Evolutionary conservation across 257 asterid genomes (phyloP).

Genomic region (Solanum tarapatanum): DNA sequence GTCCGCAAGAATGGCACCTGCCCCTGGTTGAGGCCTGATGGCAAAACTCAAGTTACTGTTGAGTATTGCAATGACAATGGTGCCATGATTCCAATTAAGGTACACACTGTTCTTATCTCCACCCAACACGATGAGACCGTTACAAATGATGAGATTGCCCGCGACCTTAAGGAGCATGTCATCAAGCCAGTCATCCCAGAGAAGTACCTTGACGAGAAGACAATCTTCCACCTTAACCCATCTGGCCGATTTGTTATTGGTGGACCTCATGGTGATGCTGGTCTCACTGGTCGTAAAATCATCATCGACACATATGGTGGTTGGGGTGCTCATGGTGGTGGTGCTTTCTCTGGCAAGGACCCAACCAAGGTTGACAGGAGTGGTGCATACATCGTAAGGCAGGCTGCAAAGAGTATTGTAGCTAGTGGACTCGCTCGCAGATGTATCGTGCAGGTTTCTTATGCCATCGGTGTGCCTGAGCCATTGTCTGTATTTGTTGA

Average conservation of each 20-base stretch:
- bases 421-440: conserved; percentile 46
- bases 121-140: conserved; percentile 62
- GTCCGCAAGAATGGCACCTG: conserved; percentile 52
- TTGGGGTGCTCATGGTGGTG: conserved; percentile 70
- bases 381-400: conserved; percentile 51
- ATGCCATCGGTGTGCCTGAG: conserved; percentile 56
- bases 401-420: conserved; percentile 52
- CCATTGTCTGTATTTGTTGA: conserved; percentile 53
- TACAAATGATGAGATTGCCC: conserved; percentile 49
- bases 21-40: conserved; percentile 62
- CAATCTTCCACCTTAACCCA: conserved; percentile 55
- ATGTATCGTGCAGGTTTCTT: conserved; percentile 53
- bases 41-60: conserved; percentile 53
- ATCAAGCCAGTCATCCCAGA: conserved; percentile 49
- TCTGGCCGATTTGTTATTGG: conserved; percentile 53
- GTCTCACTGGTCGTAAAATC: conserved; percentile 57
- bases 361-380: conserved; percentile 63
- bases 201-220: conserved; percentile 56
- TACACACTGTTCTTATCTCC: conserved; percentile 53
- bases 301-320: conserved; percentile 56
- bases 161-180: conserved; percentile 50
- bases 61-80: conserved; percentile 55
- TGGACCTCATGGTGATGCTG: conserved; percentile 61
- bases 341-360: conserved; percentile 58
- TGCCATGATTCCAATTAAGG: conserved; percentile 46